Evolutionary conservation across 164 flowering plant genomes (phyloP), one percentile per base, ranked within the genome.

Genomic region (Platanus orientalis): DNA sequence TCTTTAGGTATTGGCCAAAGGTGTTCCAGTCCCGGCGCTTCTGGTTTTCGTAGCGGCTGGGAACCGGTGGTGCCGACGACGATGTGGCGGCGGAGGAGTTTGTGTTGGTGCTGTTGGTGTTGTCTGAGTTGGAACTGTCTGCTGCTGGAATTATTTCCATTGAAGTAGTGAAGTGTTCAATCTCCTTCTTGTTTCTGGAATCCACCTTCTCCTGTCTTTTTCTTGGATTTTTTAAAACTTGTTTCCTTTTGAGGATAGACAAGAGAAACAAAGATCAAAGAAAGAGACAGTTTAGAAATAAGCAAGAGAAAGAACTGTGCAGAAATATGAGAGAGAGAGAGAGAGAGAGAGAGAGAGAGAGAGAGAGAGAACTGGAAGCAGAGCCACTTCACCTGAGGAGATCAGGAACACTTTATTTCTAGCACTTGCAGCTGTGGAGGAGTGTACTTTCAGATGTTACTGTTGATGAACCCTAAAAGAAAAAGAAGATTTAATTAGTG

Each of bases 11-110:
- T 56, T 87, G 93, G 25, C 84, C 84, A 65, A 86, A n/a, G n/a
- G n/a, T n/a, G n/a, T n/a, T n/a, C n/a, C n/a, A n/a, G n/a, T n/a
- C n/a, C n/a, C n/a, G n/a, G 82, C 88, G 81, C 73, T 86, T 84
- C 60, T 86, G 89, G 78, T 79, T 82, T 75, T 86, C 92, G 70
- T 84, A 86, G 39, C n/a, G n/a, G n/a, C n/a, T n/a, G n/a, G n/a
- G n/a, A n/a, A n/a, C n/a, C n/a, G n/a, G n/a, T n/a, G n/a, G n/a
- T n/a, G n/a, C n/a, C n/a, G n/a, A n/a, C n/a, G n/a, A n/a, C n/a
- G n/a, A n/a, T n/a, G n/a, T n/a, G n/a, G n/a, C n/a, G n/a, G n/a
- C n/a, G n/a, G n/a, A n/a, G 54, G 36, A 1, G 64, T 21, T 61
- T 26, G 55, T 27, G 61, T n/a, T 58, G n/a, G 26, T 11, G 48